These are phyloP conservation scores for Periconia sp. DNA, from an alignment of 2,329 filamentous ascomycete genomes.

Conservation along the genomic window DNA sequence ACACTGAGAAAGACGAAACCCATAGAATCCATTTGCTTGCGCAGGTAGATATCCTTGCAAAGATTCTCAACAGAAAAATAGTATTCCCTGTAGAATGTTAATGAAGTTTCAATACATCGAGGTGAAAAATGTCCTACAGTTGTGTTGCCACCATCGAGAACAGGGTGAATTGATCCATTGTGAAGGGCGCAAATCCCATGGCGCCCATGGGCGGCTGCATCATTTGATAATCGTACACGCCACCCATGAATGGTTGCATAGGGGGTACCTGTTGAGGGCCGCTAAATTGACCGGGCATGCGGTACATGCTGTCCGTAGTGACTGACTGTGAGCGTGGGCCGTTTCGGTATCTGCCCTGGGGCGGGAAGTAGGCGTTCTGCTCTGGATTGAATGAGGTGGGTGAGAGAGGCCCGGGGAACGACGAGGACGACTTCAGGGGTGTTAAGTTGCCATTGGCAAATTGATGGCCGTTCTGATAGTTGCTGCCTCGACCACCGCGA, in stretches of 20 bases:
- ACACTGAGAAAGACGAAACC: slow-evolving; percentile 84
- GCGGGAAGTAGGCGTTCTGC: slow-evolving; percentile 40
- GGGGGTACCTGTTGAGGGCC: slow-evolving; percentile 48
- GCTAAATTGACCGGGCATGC: slow-evolving; percentile 39
- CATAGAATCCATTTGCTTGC: slow-evolving; percentile 92
- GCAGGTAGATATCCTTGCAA: slow-evolving; percentile 88
- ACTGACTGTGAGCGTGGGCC: slow-evolving; percentile 67
- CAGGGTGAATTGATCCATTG: slow-evolving; percentile 63
- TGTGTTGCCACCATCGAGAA: slow-evolving; percentile 66
- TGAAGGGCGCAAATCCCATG: slow-evolving; percentile 63
- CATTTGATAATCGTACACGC: slow-evolving; percentile 63
- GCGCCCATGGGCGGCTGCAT: slow-evolving; percentile 65
- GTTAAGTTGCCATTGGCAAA: slow-evolving; percentile 50
- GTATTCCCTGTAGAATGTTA: slow-evolving; percentile 72
- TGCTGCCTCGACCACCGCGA: slow-evolving; percentile 52
- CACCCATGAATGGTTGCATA: slow-evolving; percentile 57
- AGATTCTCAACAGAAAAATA: slow-evolving; percentile 98
- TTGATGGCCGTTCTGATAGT: slow-evolving; percentile 41
- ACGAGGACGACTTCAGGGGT: slow-evolving; percentile 36
- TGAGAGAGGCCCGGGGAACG: slow-evolving; percentile 45
- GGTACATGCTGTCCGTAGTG: slow-evolving; percentile 61
- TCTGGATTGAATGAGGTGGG: slow-evolving; percentile 44
- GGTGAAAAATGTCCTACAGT: slow-evolving; percentile 52
- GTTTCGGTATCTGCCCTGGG: slow-evolving; percentile 52
- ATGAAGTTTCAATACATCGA: slow-evolving; percentile 5